Evolutionary conservation across 192 early-diverging fungal species (phyloP), one percentile per base, ranked within the genome.

Genomic region (Coemansia sp.): DNA sequence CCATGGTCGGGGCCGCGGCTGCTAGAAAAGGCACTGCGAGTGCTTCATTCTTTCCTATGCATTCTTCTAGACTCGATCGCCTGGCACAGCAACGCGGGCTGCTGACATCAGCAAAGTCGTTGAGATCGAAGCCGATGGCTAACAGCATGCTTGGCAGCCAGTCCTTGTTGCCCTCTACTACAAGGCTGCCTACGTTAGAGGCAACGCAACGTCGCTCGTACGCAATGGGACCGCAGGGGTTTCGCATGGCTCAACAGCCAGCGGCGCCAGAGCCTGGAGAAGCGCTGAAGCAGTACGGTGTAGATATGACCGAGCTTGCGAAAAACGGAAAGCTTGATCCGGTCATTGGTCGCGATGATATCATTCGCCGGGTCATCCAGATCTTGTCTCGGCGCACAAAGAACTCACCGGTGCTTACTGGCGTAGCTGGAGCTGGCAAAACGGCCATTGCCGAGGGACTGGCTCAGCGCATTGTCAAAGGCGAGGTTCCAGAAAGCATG

Each of bases 371-470:
- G 7, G 90, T 88, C 38, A 87, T 94, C 62, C 90, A 91, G 86
- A 89, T 92, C 55, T 73, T 92, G 51, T 85, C 86, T n/a, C 86
- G 90, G 18, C 86, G 91, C 78, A 92, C 90, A 34, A 93, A 93
- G 64, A 93, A 92, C 82, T 91, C 91, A 67, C 91, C 91, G 0
- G 87, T 91, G 2, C 72, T 93, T 32, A 88, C 92, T 17, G 91
- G 91, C 66, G 91, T 92, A 28, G 90, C 92, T 6, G 92, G 92
- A 65, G 90, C 91, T 0, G 92, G 92, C 43, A 94, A 94, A 64
- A 94, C 92, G 0, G 91, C 92, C 36, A 92, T 94, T 61, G 91
- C 88, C 15, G 91, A 93, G 68, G 91, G 91, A 8, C 77, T 93
- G 37, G 91, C 91, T 1, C 91, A 93, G 75, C 76, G 92, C 39